Percentiles rank a stretch among this genome's conserved stretches.
These are phyloP conservation scores for Linnemannia schmuckeri DNA, from an alignment of 192 early-diverging fungal genomes.

Conservation along the genomic window DNA sequence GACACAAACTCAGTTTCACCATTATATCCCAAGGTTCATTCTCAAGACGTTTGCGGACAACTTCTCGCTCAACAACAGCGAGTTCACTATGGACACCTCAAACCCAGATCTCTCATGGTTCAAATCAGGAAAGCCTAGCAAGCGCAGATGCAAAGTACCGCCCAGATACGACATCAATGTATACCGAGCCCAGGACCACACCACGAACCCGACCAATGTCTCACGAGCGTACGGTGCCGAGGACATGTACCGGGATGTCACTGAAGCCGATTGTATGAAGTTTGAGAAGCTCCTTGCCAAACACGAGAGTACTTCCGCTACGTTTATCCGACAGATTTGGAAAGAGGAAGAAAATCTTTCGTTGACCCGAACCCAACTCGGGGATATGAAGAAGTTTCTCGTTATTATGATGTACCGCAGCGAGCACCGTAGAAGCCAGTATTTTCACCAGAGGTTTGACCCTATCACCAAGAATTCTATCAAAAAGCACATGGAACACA, in stretches of 20 bases:
- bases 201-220: constrained; percentile 5
- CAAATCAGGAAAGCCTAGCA: constrained; percentile 7
- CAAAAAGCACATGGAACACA: constrained; percentile 25
- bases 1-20: constrained; percentile 39
- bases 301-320: constrained; percentile 29
- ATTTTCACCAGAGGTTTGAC: constrained; percentile 29
- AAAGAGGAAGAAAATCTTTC: constrained; percentile 5
- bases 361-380: constrained; percentile 25
- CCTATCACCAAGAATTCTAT: background rate
- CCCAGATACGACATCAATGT: constrained; percentile 29
- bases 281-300: constrained; percentile 40
- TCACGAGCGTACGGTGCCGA: constrained; percentile 30
- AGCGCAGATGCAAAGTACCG: constrained; percentile 6
- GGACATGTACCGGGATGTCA: constrained; percentile 45
- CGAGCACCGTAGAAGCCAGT: constrained; percentile 35
- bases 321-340: constrained; percentile 30
- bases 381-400: constrained; percentile 34
- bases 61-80: background rate
- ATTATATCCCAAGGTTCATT: constrained; percentile 54
- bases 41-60: constrained; percentile 47
- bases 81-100: constrained; percentile 16
- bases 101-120: constrained; percentile 10
- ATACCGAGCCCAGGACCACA: constrained; percentile 20
- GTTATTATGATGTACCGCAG: constrained; percentile 45
- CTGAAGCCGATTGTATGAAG: constrained; percentile 34